Base-by-base conservation (phyloP, 768 basidiomycete genomes). In the Lentinula aciculospora region DNA sequence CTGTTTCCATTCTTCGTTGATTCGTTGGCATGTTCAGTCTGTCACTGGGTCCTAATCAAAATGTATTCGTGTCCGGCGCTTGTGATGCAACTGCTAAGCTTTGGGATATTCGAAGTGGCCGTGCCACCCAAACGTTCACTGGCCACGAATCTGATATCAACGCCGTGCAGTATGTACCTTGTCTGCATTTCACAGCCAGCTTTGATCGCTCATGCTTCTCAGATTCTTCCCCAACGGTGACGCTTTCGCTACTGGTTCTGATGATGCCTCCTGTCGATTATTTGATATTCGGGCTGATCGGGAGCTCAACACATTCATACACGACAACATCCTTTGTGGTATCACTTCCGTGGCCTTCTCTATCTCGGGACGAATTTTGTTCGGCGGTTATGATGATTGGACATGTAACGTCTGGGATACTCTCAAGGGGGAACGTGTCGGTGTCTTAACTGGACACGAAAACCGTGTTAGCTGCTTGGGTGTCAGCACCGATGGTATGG, bases 331-430 rank as follows among this genome's bases (percentile, higher is more conserved):
- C 65, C 82, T 98, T 15, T 98, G 96, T 67, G 96, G 97, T 62
- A 97, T 99, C 73, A 99, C 96, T 13, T 98, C 95, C 3, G 97
- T 99, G 63, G 96, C 94, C 13, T 99, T 99, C 79, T 98, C 96
- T 3, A 92, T 93, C 64, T 98, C 95, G 27, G 96, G 96, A 36
- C 90, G 96, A 59, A 92, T 99, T 65, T 80, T 99, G 37, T 99
- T 99, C 64, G 96, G 97, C 62, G 96, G 96, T 40, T 99, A 99
- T 70, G 96, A 99, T 72, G 96, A 99, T 69, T 98, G 97, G 92
- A 98, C 97, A 64, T 95, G 94, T 79, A 99, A 99, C 69, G 96
- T 98, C 53, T 99, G 96, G 96, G 96, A 99, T 70, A 98, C 95
- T 28, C 80, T 99, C 67, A 97, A 96, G 73, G 97, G 97, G 56